Evolutionary conservation across 805 yeast species (phyloP), one percentile per base, ranked within the genome.

Genomic region (Lipomyces sp.): DNA sequence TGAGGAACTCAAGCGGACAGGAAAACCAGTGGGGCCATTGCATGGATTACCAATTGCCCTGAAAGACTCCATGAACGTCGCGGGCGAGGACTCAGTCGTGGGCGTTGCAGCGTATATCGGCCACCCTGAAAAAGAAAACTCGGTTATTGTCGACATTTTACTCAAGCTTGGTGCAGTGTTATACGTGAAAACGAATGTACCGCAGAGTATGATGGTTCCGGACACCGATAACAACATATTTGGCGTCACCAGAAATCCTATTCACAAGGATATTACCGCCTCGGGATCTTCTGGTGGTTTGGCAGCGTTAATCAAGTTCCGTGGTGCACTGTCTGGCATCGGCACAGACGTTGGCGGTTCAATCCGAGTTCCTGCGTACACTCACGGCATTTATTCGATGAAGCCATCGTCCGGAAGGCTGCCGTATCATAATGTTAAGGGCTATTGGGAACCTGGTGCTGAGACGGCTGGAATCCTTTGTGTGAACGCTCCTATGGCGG

Each of bases 41-140:
- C 87, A 83, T 58, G 88, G 89, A 37, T 66, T 83, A 34, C 88
- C 88, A 16, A 65, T 83, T 35, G 81, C 86, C 0, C 65, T 83
- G 45, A 83, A 83, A 61, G 88, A 83, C 62, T 85, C 81, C 61
- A 75, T 80, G 65, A 72, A 74, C 53, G 77, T 72, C 60, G 72
- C 68, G 43, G 83, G 78, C 28, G 74, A 70, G 53, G 74, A 77
- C 59, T 79, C 85, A 16, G 77, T 78, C 18, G 49, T 56, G 21
- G 66, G 64, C n/a, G 44, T 55, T 22, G 59, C 59, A 4, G 59
- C 59, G 8, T 55, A 55, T 29, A 38, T 43, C 18, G 53, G 53
- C 37, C 58, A 55, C 49, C 57, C 59, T 7, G 59, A 55, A 49
- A 42, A 43, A 46, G 55, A 71, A 43, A 77, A 77, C 60, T 73